Conservation (phyloP, 163 green algal species). For the Botryococcus braunii region DNA sequence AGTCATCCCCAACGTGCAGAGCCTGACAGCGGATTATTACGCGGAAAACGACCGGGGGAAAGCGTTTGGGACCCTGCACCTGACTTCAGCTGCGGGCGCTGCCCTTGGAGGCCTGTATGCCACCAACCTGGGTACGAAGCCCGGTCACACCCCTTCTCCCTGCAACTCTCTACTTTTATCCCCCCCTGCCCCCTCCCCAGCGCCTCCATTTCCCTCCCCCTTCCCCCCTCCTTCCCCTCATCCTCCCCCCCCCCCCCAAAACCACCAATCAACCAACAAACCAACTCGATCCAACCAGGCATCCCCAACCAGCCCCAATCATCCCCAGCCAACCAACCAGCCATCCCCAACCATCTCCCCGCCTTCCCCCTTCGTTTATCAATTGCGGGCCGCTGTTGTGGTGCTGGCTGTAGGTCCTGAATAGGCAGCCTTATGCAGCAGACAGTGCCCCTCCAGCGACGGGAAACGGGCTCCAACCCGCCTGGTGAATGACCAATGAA, state of each 20-base stretch:
- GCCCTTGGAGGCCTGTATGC: constrained; percentile 18
- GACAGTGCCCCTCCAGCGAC: no score
- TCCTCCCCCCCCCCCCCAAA: background rate
- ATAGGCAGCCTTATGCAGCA: no score
- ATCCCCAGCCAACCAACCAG: no score
- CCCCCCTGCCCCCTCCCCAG: background rate
- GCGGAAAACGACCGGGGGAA: constrained; percentile 42
- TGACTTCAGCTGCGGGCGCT: constrained; percentile 21
- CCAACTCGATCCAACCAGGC: background rate
- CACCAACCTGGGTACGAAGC: constrained; percentile 65
- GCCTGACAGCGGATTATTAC: constrained; percentile 71
- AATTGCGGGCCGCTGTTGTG: no score
- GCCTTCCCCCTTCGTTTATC: no score
- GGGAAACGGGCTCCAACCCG: no score
- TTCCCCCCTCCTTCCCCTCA: background rate
- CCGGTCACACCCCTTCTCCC: no score
- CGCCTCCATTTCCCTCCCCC: background rate
- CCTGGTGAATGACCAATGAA: no score
- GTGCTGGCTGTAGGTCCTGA: no score
- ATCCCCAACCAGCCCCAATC: no score
- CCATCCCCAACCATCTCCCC: no score
- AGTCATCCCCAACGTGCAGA: constrained; percentile 70
- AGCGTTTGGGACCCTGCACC: constrained; percentile 63
- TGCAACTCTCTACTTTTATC: no score
- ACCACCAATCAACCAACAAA: background rate